Base-by-base conservation (phyloP, 331 rosid genomes). In the Cydonia oblonga region DNA sequence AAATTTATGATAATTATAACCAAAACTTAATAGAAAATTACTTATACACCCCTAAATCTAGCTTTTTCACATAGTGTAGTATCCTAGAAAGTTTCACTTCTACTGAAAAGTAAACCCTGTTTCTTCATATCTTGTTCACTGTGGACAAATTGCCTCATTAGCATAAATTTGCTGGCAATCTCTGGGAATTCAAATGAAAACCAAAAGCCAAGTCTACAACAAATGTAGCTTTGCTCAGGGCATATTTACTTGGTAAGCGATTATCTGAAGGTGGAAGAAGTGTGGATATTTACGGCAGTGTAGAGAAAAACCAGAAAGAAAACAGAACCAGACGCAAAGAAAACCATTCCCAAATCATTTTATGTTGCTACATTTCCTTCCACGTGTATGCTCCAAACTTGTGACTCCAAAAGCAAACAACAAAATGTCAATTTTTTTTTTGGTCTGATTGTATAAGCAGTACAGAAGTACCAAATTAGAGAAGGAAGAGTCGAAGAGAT, bases 251-350 rank as follows among this genome's bases (percentile, higher is more conserved):
- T 40, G 46, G 46, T 12, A 40, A 10, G 15, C 5, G 28, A 42
- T 82, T 64, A 23, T 79, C 66, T 2, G 90, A 90, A 6, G 89
- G 87, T 6, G 92, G 88, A 53, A 86, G 87, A 70, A 90, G 81
- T 86, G 90, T 90, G 81, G 92, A 86, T 40, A 90, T 8, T 26
- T 28, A 86, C 57, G 29, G 92, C 83, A 5, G 87, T 82, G 32
- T 81, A 86, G 78, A 90, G 73, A 76, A 83, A 93, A 8, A 80
- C 84, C 40, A 76, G 38, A 64, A 89, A 86, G 77, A 72, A 87
- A 28, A 87, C 32, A 22, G 82, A 84, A 59, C 96, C 90, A 7
- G 76, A 23, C 23, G 80, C 58, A 11, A 89, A n/a, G 66, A 85
- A 84, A 6, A 80, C 26, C 81, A 85, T 65, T 97, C 98, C 85